Conservation (phyloP, 2,329 filamentous ascomycete species). For the Raffaelea albimanens region DNA sequence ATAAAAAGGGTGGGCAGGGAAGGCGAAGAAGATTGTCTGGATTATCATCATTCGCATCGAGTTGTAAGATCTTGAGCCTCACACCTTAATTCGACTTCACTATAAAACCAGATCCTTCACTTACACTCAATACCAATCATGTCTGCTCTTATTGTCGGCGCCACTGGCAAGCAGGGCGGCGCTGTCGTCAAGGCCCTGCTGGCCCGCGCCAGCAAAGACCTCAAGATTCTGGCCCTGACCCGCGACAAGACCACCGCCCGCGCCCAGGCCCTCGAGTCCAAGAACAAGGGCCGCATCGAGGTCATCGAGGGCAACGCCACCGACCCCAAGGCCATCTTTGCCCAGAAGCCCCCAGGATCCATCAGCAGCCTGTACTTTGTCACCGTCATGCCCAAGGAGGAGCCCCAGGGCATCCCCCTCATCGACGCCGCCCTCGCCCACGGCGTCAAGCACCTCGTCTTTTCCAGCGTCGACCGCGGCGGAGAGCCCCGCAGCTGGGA, state of each 20-base stretch:
- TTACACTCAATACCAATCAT: neutral
- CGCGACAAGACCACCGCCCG: constrained; percentile 15
- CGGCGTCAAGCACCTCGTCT: constrained; percentile 22
- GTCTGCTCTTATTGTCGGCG: constrained; percentile 11
- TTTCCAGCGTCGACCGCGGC: constrained; percentile 21
- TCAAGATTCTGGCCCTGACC: constrained; percentile 17
- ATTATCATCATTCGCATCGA: too few species aligned
- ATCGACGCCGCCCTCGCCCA: constrained; percentile 23
- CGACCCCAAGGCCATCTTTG: constrained; percentile 23
- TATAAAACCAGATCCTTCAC: too few species aligned
- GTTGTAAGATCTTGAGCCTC: too few species aligned
- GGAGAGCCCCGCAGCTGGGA: constrained; percentile 18
- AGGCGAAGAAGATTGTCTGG: too few species aligned
- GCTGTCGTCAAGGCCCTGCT: constrained; percentile 10
- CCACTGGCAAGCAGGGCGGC: constrained; percentile 13
- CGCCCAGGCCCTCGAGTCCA: constrained; percentile 26
- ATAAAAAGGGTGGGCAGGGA: too few species aligned
- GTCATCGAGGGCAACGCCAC: constrained; percentile 24
- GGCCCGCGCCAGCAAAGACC: neutral
- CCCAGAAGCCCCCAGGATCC: constrained; percentile 17
- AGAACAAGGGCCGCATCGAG: constrained; percentile 18
- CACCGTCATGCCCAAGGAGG: constrained; percentile 23
- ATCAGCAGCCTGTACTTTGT: constrained; percentile 24
- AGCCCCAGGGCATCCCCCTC: constrained; percentile 23
- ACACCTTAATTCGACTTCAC: too few species aligned